Evolutionary conservation across 2,329 filamentous ascomycete species (phyloP), one percentile per base, ranked within the genome.

Genomic region (Colletotrichum plurivorum): DNA sequence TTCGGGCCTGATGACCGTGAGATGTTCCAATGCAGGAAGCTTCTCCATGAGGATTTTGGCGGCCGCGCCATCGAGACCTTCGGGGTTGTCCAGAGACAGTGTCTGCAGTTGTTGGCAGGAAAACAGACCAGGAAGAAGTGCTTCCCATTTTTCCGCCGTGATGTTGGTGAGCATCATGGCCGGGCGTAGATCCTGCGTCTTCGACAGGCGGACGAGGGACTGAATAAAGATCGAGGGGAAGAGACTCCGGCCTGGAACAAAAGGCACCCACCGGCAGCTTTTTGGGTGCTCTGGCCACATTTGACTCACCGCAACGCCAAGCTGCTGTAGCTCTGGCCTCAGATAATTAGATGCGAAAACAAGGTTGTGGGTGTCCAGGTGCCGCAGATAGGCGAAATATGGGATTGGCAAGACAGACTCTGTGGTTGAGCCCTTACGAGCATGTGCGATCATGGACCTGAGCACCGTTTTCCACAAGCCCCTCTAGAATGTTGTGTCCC

Each of bases 81-180:
- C 22, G 6, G 51, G 16, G 1, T 6, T 52, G n/a, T 27, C 16
- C 12, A 67, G 22, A 2, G 64, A 52, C 5, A 67, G 25, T 15
- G 45, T 51, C 27, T 57, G 52, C 52, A 63, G 18, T 9, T 56
- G 31, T 1, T 13, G 22, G 22, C 62, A 57, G 31, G 10, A 39
- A 16, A n/a, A 18, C 1, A 67, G 46, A 20, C 15, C 4, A 5
- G 64, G 12, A 9, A 18, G 43, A n/a, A 51, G 18, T 5, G 27
- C 12, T 13, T 7, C 1, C 64, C 59, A 67, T 16, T n/a, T 45
- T n/a, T 41, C 5, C 4, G 52, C 16, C 12, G 64, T 52, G 51
- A 57, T 18, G 15, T 54, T 46, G 39, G 18, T 56, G 0, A 63
- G 52, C 59, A 67, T 53, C 13, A 56, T 36, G 31, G 31, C 31